These are phyloP conservation scores for Polyporus arcularius DNA, from an alignment of 768 basidiomycete genomes.

Conservation along the genomic window DNA sequence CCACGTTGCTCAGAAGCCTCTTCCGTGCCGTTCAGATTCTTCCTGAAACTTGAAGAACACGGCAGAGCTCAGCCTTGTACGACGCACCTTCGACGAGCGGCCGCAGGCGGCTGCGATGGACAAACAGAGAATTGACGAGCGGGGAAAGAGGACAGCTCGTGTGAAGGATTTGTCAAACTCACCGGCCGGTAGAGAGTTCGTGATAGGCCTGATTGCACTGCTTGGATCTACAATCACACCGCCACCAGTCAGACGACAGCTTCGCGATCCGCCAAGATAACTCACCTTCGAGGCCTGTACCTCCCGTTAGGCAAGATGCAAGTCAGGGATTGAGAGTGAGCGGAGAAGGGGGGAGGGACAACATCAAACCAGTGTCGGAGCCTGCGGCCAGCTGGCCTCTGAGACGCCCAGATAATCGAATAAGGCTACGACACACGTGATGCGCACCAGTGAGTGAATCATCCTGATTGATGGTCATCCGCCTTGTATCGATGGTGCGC, in stretches of 20 bases:
- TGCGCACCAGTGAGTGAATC: no score
- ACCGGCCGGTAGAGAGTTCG: background rate
- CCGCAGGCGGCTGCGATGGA: background rate
- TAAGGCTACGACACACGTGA: no score
- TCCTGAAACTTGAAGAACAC: background rate
- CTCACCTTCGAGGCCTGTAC: no score
- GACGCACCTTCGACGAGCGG: background rate
- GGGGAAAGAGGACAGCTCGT: background rate
- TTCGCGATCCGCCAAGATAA: no score
- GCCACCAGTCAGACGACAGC: background rate
- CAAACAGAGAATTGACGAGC: background rate
- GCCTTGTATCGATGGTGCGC: background rate
- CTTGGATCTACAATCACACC: conserved; percentile 16
- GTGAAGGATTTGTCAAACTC: conserved; percentile 5
- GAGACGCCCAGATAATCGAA: no score
- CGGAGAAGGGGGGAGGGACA: background rate
- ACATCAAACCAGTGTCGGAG: background rate
- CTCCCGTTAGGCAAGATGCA: background rate
- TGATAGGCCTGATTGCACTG: conserved; percentile 7
- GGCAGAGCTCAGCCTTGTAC: background rate
- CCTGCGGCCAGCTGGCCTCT: no score
- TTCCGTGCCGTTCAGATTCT: background rate
- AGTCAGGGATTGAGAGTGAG: background rate
- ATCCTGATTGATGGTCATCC: no score
- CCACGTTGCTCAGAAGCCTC: no score